A percentile compares a stretch with the other conserved stretches of the same genome.
These are phyloP conservation scores for Begonia peltatifolia DNA, from an alignment of 306 rosid species.

Conservation along the genomic window DNA sequence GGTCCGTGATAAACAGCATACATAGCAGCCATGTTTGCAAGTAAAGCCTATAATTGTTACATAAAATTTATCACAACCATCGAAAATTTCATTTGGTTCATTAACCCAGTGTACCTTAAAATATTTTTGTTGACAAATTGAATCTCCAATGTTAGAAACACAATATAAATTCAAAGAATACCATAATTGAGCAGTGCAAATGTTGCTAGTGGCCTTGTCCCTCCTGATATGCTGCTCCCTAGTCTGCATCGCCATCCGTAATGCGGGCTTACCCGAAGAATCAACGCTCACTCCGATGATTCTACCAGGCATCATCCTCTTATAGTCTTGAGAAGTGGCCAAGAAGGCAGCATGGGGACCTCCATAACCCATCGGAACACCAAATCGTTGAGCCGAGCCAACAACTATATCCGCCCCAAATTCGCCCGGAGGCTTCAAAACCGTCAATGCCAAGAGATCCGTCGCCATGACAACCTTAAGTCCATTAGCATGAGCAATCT, in stretches of 20 bases:
- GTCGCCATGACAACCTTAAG: slow-evolving; percentile 97
- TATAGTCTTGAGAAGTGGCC: slow-evolving; percentile 98
- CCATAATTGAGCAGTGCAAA: slow-evolving; percentile 95
- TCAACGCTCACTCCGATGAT: slow-evolving; percentile 94
- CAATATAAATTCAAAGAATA: slow-evolving; percentile 7
- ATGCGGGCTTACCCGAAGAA: slow-evolving; percentile 77
- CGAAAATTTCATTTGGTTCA: too few species aligned
- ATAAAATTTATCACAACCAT: too few species aligned
- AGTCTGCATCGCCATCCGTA: slow-evolving; percentile 99
- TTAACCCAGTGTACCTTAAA: too few species aligned
- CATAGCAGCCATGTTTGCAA: slow-evolving; percentile 99
- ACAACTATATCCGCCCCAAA: slow-evolving; percentile 95
- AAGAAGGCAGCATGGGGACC: slow-evolving; percentile 98
- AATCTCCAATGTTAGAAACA: slow-evolving; percentile 1
- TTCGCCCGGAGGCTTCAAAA: slow-evolving; percentile 94
- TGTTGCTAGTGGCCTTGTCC: slow-evolving; percentile 99
- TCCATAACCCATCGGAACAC: slow-evolving; percentile 99
- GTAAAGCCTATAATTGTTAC: slow-evolving; percentile 45
- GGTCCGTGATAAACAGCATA: slow-evolving; percentile 98
- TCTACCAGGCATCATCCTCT: slow-evolving; percentile 99
- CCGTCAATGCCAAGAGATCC: slow-evolving; percentile 78
- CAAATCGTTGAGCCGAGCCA: slow-evolving; percentile 94
- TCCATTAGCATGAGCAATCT: slow-evolving; percentile 85
- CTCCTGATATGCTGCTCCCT: slow-evolving; percentile 98
- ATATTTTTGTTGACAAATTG: too few species aligned